Evolutionary conservation across 176 grass and related monocot genomes (phyloP).

Genomic region (Ampelocalamus luodianensis): DNA sequence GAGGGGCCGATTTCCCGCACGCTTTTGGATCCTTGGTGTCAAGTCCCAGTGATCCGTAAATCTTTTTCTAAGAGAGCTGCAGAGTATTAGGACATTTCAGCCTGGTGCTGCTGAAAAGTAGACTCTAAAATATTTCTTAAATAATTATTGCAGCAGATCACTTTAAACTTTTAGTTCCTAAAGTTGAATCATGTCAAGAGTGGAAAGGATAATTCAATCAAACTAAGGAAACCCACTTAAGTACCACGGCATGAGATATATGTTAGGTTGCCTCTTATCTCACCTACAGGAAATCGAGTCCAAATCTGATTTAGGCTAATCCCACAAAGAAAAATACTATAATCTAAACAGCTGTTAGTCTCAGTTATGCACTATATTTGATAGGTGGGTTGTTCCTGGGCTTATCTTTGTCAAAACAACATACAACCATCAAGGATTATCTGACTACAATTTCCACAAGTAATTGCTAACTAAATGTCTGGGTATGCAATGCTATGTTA

Average conservation of each 20-base stretch:
- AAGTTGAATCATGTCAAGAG: slow-evolving; percentile 2
- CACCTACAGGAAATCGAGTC: not conserved
- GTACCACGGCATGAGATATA: not conserved
- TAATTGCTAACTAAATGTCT: slow-evolving; percentile 3
- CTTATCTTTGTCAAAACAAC: slow-evolving; percentile 27
- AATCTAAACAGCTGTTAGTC: not conserved
- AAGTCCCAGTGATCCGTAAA: not conserved
- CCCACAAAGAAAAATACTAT: not conserved
- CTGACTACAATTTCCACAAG: slow-evolving; percentile 10
- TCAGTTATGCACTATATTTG: slow-evolving; percentile 27
- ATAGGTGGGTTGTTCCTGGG: not conserved
- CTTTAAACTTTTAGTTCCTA: not conserved
- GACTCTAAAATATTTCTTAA: slow-evolving; percentile 8
- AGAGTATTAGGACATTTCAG: slow-evolving; percentile 18
- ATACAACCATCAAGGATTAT: slow-evolving; percentile 6
- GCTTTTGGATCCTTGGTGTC: too few relatives aligned
- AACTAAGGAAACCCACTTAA: slow-evolving; percentile 5
- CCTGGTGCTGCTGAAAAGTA: slow-evolving; percentile 7
- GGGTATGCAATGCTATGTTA: not conserved
- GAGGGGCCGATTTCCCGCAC: too few relatives aligned
- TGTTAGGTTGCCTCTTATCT: slow-evolving; percentile 3
- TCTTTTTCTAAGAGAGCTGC: slow-evolving; percentile 17
- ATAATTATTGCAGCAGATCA: slow-evolving; percentile 9
- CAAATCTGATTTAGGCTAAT: not conserved
- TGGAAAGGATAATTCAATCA: slow-evolving; percentile 13